Evolutionary conservation across 2,329 filamentous ascomycete species (phyloP).

Genomic region (Alternaria hordeiaustralica): DNA sequence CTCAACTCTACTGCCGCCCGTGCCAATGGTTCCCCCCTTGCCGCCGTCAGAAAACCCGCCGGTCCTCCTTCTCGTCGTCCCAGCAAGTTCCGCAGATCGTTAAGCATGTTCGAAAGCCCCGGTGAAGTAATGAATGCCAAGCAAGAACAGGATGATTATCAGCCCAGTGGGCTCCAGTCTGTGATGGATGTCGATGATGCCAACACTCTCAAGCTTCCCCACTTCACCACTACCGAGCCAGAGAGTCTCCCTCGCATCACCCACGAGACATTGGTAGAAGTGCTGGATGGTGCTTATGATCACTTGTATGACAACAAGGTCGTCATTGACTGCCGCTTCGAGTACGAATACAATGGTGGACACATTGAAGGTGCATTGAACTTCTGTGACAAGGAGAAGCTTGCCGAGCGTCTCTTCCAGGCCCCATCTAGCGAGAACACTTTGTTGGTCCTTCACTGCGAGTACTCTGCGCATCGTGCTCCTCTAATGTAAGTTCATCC

Average conservation of each 20-base stretch:
- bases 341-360: conserved; percentile 97
- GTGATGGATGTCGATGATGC: conserved; percentile 85
- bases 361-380: conserved; percentile 95
- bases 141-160: conserved; percentile 69
- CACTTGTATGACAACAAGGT: conserved; percentile 79
- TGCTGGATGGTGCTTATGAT: conserved; percentile 84
- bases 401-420: conserved; percentile 79
- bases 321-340: conserved; percentile 95
- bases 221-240: conserved; percentile 81
- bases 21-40: conserved; percentile 76
- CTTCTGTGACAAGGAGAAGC: conserved; percentile 92
- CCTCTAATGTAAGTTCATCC: conserved; percentile 74
- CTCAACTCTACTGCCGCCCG: conserved; percentile 62
- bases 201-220: conserved; percentile 76
- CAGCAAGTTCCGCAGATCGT: conserved; percentile 77
- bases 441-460: conserved; percentile 92
- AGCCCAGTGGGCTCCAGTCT: conserved; percentile 68
- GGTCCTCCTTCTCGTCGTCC: conserved; percentile 74
- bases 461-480: conserved; percentile 95
- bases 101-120: conserved; percentile 98
- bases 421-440: conserved; percentile 70
- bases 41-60: conserved; percentile 69
- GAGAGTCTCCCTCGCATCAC: conserved; percentile 90
- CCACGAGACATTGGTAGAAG: conserved; percentile 79
- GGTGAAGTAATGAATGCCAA: conserved; percentile 78